Evolutionary conservation across 805 yeast species (phyloP).

Genomic region (Metschnikowia vanudenii): DNA sequence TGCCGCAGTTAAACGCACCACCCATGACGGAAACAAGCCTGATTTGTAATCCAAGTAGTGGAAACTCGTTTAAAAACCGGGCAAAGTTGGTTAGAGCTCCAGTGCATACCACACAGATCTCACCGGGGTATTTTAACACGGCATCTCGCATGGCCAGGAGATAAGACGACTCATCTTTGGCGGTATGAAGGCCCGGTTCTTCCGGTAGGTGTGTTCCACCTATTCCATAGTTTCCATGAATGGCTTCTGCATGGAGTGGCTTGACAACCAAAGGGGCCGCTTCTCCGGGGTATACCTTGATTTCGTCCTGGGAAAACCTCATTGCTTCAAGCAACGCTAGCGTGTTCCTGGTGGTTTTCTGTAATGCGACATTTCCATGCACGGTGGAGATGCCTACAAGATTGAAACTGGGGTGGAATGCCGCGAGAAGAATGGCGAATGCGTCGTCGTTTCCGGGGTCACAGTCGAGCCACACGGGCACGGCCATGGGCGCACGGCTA

Average conservation of each 20-base stretch:
- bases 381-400: conserved; percentile 72
- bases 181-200: conserved; percentile 30
- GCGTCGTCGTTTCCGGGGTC: conserved; percentile 93
- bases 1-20: conserved; percentile 57
- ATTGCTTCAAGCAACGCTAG: conserved; percentile 64
- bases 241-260: conserved; percentile 54
- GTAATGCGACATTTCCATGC: conserved; percentile 67
- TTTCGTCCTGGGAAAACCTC: conserved; percentile 33
- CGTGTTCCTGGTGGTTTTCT: conserved; percentile 67
- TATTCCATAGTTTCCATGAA: conserved; percentile 74
- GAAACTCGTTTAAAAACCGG: conserved; percentile 50
- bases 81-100: conserved; percentile 80
- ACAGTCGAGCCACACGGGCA: conserved; percentile 85
- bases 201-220: conserved; percentile 70
- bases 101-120: conserved; percentile 64
- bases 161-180: conserved; percentile 23
- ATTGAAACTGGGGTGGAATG: conserved; percentile 56
- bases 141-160: conserved; percentile 43
- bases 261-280: conserved; percentile 52
- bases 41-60: conserved; percentile 50
- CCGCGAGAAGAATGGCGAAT: conserved; percentile 65
- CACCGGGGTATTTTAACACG: conserved; percentile 42
- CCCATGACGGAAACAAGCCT: conserved; percentile 72
- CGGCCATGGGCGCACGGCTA: conserved; percentile 3
- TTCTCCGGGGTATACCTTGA: conserved; percentile 70